Conservation (phyloP, 306 rosid genomes). For the Malus asiatica region DNA sequence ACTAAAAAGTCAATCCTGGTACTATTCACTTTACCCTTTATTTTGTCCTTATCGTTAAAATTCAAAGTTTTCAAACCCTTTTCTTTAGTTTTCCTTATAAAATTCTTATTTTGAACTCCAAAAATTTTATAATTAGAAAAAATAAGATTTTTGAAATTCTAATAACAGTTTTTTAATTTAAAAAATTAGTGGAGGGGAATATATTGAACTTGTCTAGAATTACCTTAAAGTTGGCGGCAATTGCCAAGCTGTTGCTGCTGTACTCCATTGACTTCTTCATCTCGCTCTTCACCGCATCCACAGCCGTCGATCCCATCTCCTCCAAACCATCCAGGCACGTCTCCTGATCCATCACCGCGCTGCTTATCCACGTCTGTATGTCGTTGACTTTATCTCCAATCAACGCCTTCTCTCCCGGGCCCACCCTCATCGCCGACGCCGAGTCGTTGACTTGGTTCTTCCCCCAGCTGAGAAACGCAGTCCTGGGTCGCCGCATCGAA, state of each 20-base stretch:
- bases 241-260: slow-evolving; percentile 21
- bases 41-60: too few species aligned
- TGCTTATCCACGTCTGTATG: slow-evolving; percentile 61
- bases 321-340: slow-evolving; percentile 67
- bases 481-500: slow-evolving; percentile 31
- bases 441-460: slow-evolving; percentile 61
- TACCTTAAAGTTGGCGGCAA: slow-evolving; percentile 22
- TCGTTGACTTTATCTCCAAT: slow-evolving; percentile 36
- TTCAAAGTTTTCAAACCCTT: too few species aligned
- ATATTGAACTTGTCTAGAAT: slow-evolving; percentile 13
- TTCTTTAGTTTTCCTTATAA: too few species aligned
- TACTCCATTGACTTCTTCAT: slow-evolving; percentile 41
- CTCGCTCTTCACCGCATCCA: slow-evolving; percentile 18
- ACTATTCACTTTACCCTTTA: too few species aligned
- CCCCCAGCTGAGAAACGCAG: slow-evolving; percentile 51
- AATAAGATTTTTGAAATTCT: too few species aligned
- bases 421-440: slow-evolving; percentile 17
- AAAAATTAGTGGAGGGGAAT: slow-evolving; percentile 1
- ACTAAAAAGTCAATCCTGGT: too few species aligned
- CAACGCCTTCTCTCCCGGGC: slow-evolving; percentile 10
- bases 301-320: slow-evolving; percentile 41
- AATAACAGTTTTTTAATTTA: not conserved
- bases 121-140: too few species aligned
- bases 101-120: too few species aligned
- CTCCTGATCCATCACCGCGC: slow-evolving; percentile 57